phyloP scores from a whole-genome alignment of 2,329 filamentous ascomycete species.

The Diaporthe sp. region DNA sequence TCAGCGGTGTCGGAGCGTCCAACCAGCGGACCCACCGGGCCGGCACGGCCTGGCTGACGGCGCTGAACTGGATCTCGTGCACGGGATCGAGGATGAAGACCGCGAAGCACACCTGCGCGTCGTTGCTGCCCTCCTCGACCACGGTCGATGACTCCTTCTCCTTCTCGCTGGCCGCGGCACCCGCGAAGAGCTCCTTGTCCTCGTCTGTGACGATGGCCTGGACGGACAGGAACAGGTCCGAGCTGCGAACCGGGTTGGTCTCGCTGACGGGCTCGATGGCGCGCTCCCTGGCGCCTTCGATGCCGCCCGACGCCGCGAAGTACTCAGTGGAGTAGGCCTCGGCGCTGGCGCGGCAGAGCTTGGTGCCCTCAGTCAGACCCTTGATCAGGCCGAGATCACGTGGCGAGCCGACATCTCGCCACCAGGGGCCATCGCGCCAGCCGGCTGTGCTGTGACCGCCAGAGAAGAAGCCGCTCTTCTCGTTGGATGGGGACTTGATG shows the following conservation, averaged over 20 bases:
- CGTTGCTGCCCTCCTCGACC: slow-evolving; percentile 65
- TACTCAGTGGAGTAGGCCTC: slow-evolving; percentile 91
- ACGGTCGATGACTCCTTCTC: slow-evolving; percentile 69
- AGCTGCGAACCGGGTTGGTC: slow-evolving; percentile 90
- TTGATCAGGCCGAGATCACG: slow-evolving; percentile 85
- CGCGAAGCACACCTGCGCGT: slow-evolving; percentile 79
- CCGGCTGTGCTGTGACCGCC: slow-evolving; percentile 70
- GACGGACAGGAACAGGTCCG: slow-evolving; percentile 95
- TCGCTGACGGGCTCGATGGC: slow-evolving; percentile 86
- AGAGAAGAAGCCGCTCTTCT: slow-evolving; percentile 58
- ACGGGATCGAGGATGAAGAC: slow-evolving; percentile 89
- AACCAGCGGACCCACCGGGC: slow-evolving; percentile 92
- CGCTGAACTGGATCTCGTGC: slow-evolving; percentile 88
- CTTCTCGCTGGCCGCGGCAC: slow-evolving; percentile 65
- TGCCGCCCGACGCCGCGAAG: slow-evolving; percentile 81
- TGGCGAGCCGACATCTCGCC: slow-evolving; percentile 78
- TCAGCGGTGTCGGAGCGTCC: slow-evolving; percentile 77
- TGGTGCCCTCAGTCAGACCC: slow-evolving; percentile 88
- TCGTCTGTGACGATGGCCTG: slow-evolving; percentile 82
- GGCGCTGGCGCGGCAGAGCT: slow-evolving; percentile 89
- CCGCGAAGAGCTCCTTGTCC: slow-evolving; percentile 77
- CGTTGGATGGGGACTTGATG: slow-evolving; percentile 64
- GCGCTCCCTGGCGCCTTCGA: slow-evolving; percentile 84
- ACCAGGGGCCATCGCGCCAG: slow-evolving; percentile 98
- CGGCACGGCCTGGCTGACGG: slow-evolving; percentile 86